Base-by-base conservation (phyloP, 352 stramenopile species). In the Phytophthora meadii region DNA sequence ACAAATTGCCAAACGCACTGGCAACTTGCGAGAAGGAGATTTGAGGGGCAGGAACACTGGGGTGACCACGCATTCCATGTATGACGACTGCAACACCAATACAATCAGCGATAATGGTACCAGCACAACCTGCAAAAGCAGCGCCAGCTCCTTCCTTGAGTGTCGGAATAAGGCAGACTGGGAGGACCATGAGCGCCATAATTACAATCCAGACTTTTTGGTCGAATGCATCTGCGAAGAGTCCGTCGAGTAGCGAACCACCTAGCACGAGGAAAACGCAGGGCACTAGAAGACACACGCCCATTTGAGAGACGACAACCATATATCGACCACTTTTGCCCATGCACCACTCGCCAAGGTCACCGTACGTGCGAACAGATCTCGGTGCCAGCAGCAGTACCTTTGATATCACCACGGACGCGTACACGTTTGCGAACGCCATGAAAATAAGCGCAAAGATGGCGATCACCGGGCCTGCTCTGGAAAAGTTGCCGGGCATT, bases 291-390 rank as follows among this genome's bases (percentile, higher is more conserved):
- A 80, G 34, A 45, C 76, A 84, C 8, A 59, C 52, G 24, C 34
- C 52, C 57, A 78, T 76, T 25, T 77, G 70, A 10, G 69, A 71
- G 15, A 77, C 36, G 10, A 78, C 46, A 3, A 72, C 59, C 12
- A 77, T 41, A 30, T 68, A 87, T 7, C 77, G 57, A 2, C 73
- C 76, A 25, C 44, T 14, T n/a, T 72, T 74, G 22, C 76, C 77
- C 54, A 84, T 69, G 45, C 61, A 67, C 69, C 77, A 87, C 44
- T 87, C 74, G 58, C 77, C 78, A n/a, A 87, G 58, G 48, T 87
- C 77, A 7, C 72, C 70, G 37, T 68, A 82, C 27, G 77, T 87
- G 44, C 73, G 72, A 15, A 84, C 71, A 30, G 53, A 56, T 24
- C 54, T 55, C 15, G 77, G 77, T 19, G 77, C 77, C 8, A 70